A percentile compares a stretch with the other conserved stretches of the same genome.
Conservation (phyloP, 1,284 basidiomycete species). For the Schizophyllum amplum region DNA sequence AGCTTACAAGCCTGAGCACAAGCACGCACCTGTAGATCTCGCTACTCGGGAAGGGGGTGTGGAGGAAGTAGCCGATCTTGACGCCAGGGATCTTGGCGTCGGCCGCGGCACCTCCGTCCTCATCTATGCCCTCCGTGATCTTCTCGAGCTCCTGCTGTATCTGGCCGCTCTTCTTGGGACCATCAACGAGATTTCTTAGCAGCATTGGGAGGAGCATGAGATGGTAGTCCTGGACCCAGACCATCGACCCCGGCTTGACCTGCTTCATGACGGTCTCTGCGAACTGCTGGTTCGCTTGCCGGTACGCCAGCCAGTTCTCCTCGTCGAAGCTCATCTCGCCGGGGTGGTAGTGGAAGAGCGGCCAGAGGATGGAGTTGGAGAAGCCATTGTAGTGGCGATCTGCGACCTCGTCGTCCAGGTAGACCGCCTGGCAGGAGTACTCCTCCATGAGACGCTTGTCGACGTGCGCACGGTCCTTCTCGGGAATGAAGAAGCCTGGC, state of each 20-base stretch:
- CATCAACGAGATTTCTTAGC: conserved; percentile 82
- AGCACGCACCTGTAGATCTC: conserved; percentile 90
- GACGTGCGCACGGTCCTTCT: conserved; percentile 78
- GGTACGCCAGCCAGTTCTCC: conserved; percentile 95
- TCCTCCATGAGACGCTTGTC: conserved; percentile 88
- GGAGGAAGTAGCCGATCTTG: conserved; percentile 97
- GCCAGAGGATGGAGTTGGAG: conserved; percentile 99
- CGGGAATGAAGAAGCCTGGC: conserved; percentile 86
- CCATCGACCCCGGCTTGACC: conserved; percentile 81
- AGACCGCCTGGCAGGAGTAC: conserved; percentile 96
- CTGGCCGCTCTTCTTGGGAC: conserved; percentile 52
- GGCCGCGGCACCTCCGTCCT: conserved; percentile 37
- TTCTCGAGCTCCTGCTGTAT: conserved; percentile 63
- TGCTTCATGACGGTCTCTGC: conserved; percentile 82
- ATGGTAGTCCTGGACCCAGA: conserved; percentile 99
- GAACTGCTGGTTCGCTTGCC: conserved; percentile 94
- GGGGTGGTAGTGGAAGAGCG: conserved; percentile 97
- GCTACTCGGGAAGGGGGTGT: conserved; percentile 96
- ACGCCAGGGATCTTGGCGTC: conserved; percentile 47
- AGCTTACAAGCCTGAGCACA: conserved; percentile 3
- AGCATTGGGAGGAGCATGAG: conserved; percentile 97
- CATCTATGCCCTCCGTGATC: conserved; percentile 70
- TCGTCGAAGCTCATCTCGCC: conserved; percentile 99
- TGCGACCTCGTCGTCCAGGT: conserved; percentile 94
- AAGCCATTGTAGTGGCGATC: conserved; percentile 99